Evolutionary conservation across 176 grass and related monocot species (phyloP), one percentile per base, ranked within the genome.

Genomic region (Raddia guianensis): DNA sequence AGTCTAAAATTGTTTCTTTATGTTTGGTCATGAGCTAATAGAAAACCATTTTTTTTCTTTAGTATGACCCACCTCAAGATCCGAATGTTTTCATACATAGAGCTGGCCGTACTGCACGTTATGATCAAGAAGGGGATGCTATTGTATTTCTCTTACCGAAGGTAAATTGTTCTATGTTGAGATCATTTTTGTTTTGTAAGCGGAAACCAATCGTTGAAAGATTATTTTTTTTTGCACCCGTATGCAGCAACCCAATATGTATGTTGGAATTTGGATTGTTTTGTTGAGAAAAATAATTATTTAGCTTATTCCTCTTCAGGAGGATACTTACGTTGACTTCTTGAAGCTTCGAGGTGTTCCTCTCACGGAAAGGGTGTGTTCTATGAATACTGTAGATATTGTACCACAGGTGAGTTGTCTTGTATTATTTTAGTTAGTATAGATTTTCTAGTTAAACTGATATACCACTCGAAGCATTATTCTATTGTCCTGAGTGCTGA

Each of bases 1-100:
- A 40, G 3, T 40, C 2, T 40, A 27, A 60, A 66, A 66, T 3
- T 61, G 21, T 70, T 69, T 82, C 59, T 59, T 82, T 83, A 47
- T 49, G 0, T 19, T 45, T 15, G 45, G 12, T 44, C 18, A 54
- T 68, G 20, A 64, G 46, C 78, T 84, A 59, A 84, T 51, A 68
- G 3, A 70, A 49, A 55, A 66, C 14, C 14, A 40, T 74, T 63
- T 87, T 3, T 68, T 33, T 19, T 82, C 57, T 83, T 45, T 86
- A 99, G 96, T 99, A 93, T 27, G 96, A 99, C 76, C 92, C 96
- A 37, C 96, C 96, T 56, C 96, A 99, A 91, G 96, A 99, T 90
- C 92, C 96, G 62, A 93, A 93, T 55, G 96, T 99, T 79, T 99
- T 99, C 68, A 73, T 99, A 80, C 90, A 95, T 91, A 90, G 96